Percentiles rank a stretch among this genome's conserved stretches.
Evolutionary conservation across 306 rosid species (phyloP).

Genomic region (Hippophae rhamnoides): DNA sequence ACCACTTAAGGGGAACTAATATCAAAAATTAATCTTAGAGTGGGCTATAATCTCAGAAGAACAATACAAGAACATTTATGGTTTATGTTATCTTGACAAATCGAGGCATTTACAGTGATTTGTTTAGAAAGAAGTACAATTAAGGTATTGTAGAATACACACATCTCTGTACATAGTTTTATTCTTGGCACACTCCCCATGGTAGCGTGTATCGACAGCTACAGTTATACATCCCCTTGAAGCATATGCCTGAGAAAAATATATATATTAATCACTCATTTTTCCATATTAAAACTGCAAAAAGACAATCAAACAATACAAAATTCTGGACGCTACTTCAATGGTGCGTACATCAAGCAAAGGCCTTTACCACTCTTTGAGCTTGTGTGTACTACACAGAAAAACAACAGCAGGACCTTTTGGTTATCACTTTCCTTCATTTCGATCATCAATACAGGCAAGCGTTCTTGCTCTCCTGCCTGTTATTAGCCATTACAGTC

Average conservation of each 20-base stretch:
- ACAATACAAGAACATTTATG: too few species aligned
- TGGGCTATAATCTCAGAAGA: background rate
- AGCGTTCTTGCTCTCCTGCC: conserved; percentile 89
- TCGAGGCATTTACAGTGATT: too few species aligned
- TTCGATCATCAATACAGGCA: conserved; percentile 72
- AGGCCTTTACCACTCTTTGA: conserved; percentile 68
- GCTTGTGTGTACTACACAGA: conserved; percentile 55
- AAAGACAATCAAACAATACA: conserved; percentile 1
- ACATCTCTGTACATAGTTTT: conserved; percentile 54
- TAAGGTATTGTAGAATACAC: conserved; percentile 8
- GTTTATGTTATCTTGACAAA: too few species aligned
- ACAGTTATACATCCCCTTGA: conserved; percentile 76
- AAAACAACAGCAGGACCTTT: conserved; percentile 70
- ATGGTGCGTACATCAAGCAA: conserved; percentile 54
- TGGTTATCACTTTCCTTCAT: conserved; percentile 38
- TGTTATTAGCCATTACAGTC: conserved; percentile 14
- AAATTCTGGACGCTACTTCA: background rate
- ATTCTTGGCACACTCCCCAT: conserved; percentile 83
- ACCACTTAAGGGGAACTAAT: conserved; percentile 5
- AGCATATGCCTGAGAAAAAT: conserved; percentile 65
- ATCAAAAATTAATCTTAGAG: conserved; percentile 1
- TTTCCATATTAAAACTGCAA: background rate
- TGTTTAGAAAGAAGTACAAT: background rate
- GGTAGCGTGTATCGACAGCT: conserved; percentile 85
- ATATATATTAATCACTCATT: background rate